Evolutionary conservation across 768 basidiomycete genomes (phyloP).

Genomic region (Rhizopogon rudus): DNA sequence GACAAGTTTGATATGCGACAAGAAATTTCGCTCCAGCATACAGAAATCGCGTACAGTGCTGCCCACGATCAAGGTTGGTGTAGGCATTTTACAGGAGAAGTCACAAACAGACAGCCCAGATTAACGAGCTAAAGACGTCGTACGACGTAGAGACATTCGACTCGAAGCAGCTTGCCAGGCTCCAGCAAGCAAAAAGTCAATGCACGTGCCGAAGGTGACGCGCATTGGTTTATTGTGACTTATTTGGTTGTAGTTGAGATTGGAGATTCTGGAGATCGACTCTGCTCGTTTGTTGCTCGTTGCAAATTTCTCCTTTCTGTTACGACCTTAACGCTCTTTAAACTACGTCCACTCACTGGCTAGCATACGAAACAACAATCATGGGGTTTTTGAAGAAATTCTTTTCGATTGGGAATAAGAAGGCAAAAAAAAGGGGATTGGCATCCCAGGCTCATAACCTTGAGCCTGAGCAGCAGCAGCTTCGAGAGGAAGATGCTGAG

Average conservation of each 20-base stretch:
- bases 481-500: slow-evolving; percentile 39
- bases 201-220: slow-evolving; percentile 14
- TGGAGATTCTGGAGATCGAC: neutral
- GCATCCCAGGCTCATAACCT: slow-evolving; percentile 15
- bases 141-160: no score
- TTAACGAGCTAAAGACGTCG: no score
- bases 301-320: slow-evolving; percentile 1
- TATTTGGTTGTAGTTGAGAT: slow-evolving; percentile 41
- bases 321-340: slow-evolving; percentile 19
- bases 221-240: slow-evolving; percentile 24
- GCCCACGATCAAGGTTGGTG: slow-evolving; percentile 41
- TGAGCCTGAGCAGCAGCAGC: slow-evolving; percentile 13
- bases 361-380: slow-evolving; percentile 17
- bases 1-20: slow-evolving; percentile 64
- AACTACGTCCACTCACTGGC: slow-evolving; percentile 21
- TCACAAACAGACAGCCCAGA: neutral
- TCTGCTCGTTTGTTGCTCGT: neutral
- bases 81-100: slow-evolving; percentile 8
- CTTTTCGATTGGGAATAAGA: slow-evolving; percentile 64
- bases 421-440: slow-evolving; percentile 41
- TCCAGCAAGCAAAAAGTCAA: slow-evolving; percentile 4
- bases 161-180: neutral
- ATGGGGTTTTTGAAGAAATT: slow-evolving; percentile 74
- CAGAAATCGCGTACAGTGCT: slow-evolving; percentile 71
- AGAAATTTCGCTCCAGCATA: slow-evolving; percentile 74